phyloP scores from a whole-genome alignment of 257 asterid species.

The Solanum stenotomum region DNA sequence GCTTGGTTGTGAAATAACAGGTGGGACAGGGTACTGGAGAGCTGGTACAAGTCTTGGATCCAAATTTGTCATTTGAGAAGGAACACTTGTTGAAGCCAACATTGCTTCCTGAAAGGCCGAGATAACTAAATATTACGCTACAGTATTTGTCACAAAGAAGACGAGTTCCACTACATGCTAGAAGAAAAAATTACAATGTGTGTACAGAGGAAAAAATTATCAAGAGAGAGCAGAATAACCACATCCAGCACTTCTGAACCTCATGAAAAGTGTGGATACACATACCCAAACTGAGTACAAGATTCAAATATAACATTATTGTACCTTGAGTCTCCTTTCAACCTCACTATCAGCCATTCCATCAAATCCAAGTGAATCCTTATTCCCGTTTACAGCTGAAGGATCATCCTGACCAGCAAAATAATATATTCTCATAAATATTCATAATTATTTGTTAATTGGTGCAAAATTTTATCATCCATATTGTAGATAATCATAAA shows the following conservation, averaged over 20 bases:
- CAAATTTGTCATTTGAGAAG: slow-evolving; percentile 36
- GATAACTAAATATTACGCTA: background rate
- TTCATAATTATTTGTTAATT: background rate
- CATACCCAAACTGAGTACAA: background rate
- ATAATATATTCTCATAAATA: slow-evolving; percentile 5
- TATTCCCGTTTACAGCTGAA: slow-evolving; percentile 56
- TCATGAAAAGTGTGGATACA: background rate
- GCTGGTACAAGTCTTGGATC: slow-evolving; percentile 53
- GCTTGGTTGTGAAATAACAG: slow-evolving; percentile 40
- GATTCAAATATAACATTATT: slow-evolving; percentile 8
- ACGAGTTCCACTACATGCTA: background rate
- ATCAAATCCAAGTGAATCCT: slow-evolving; percentile 65
- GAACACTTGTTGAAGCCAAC: slow-evolving; percentile 52
- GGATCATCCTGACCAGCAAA: slow-evolving; percentile 61
- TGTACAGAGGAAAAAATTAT: background rate
- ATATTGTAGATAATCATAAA: background rate
- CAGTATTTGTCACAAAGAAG: background rate
- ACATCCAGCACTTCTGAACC: background rate
- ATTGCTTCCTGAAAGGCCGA: slow-evolving; percentile 56
- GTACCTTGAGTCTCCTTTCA: slow-evolving; percentile 91
- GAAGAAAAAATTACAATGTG: background rate
- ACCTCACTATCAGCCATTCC: slow-evolving; percentile 86
- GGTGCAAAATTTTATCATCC: background rate
- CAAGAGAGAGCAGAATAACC: background rate
- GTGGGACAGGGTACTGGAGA: slow-evolving; percentile 31